Evolutionary conservation across 2,329 filamentous ascomycete species (phyloP).

Genomic region (Alternaria sp.): DNA sequence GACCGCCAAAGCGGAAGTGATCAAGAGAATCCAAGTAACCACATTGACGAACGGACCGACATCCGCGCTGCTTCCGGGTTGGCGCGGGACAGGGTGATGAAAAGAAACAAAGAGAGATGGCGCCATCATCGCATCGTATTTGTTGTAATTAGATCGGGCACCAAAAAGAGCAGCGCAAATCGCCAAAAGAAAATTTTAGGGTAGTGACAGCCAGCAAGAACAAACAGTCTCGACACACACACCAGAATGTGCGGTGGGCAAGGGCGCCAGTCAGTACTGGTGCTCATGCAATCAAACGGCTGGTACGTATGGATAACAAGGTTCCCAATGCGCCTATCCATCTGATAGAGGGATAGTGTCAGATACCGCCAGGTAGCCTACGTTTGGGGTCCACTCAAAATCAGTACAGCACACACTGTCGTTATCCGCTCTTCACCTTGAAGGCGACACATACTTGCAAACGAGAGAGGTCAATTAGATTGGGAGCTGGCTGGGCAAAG

Average conservation of each 20-base stretch:
- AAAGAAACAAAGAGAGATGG: constrained; percentile 26
- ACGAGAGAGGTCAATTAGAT: constrained; percentile 21
- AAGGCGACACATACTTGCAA: constrained; percentile 17
- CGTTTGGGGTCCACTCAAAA: constrained; percentile 21
- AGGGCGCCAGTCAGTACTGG: background rate
- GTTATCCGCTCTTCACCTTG: constrained; percentile 25
- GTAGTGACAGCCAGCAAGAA: background rate
- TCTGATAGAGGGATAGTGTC: constrained; percentile 23
- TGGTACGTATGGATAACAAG: constrained; percentile 14
- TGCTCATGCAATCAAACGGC: constrained; percentile 9
- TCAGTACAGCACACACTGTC: constrained; percentile 19
- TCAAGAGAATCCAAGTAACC: constrained; percentile 47
- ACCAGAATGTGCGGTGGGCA: background rate
- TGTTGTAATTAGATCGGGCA: constrained; percentile 17
- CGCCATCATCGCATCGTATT: constrained; percentile 42
- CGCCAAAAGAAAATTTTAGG: constrained; percentile 5
- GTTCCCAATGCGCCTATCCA: background rate
- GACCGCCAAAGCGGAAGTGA: constrained; percentile 46
- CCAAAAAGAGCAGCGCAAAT: constrained; percentile 9
- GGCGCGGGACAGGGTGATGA: constrained; percentile 36
- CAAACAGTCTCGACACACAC: background rate
- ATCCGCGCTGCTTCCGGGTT: constrained; percentile 39
- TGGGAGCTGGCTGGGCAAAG: constrained; percentile 19
- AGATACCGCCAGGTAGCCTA: constrained; percentile 9
- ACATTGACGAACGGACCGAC: constrained; percentile 49